These are phyloP conservation scores for Cardiospermum halicacabum DNA, from an alignment of 345 rosid genomes.

Conservation along the genomic window DNA sequence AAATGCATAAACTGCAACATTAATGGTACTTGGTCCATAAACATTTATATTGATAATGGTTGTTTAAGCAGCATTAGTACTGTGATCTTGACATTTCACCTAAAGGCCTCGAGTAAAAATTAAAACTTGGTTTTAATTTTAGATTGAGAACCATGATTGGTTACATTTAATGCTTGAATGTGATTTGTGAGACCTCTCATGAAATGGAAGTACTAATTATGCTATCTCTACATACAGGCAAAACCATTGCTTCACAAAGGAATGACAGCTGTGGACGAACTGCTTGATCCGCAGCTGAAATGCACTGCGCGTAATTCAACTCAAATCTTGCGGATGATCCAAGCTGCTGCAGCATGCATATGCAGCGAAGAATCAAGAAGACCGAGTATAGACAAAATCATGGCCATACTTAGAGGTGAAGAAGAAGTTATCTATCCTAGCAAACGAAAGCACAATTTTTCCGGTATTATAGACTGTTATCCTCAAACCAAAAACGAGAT, in stretches of 20 bases:
- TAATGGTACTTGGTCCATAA: constrained; percentile 13
- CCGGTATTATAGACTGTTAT: constrained; percentile 60
- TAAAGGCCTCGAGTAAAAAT: constrained; percentile 1
- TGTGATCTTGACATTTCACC: not conserved
- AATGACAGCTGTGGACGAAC: constrained; percentile 52
- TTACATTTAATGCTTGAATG: not conserved
- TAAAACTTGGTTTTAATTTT: not conserved
- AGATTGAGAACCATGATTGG: not conserved
- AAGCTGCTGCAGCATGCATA: constrained; percentile 73
- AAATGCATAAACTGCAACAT: constrained; percentile 4
- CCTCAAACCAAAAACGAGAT: constrained; percentile 70
- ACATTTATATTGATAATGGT: constrained; percentile 3
- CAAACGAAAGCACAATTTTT: constrained; percentile 43
- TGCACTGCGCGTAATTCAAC: constrained; percentile 31
- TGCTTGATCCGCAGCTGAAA: constrained; percentile 60
- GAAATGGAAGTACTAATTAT: not conserved
- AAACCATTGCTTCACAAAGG: constrained; percentile 70
- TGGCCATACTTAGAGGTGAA: constrained; percentile 56
- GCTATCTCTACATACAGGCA: constrained; percentile 38
- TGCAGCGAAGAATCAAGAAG: constrained; percentile 67
- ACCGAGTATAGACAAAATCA: constrained; percentile 52
- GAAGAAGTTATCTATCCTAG: constrained; percentile 32
- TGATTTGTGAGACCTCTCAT: not conserved
- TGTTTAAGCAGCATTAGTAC: not conserved
- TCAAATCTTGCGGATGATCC: constrained; percentile 55